Evolutionary conservation across 345 rosid species (phyloP).

Genomic region (Linum lewisii): DNA sequence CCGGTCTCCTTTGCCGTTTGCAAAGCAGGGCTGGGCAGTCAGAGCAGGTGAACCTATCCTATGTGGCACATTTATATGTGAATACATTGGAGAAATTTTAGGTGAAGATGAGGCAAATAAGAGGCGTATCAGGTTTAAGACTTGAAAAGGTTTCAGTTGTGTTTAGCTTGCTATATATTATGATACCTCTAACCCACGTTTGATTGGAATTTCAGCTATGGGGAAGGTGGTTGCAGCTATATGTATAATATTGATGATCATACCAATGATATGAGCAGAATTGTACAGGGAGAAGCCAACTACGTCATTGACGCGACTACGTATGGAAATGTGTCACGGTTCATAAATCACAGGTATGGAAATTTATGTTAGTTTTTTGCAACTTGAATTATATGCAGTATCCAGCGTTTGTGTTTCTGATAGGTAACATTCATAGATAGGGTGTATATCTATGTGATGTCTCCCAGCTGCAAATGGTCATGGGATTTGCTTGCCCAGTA

Average conservation of each 20-base stretch:
- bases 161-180: not conserved
- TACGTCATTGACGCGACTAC: conserved; percentile 73
- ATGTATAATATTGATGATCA: conserved; percentile 54
- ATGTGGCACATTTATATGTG: conserved; percentile 82
- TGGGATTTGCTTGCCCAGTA: no score
- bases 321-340: conserved; percentile 74
- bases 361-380: not conserved
- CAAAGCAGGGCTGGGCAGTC: conserved; percentile 90
- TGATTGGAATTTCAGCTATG: conserved; percentile 41
- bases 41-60: conserved; percentile 80
- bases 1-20: conserved; percentile 13
- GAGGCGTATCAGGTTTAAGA: conserved; percentile 51
- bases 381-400: not conserved
- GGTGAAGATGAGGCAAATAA: conserved; percentile 56
- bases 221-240: conserved; percentile 46
- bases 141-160: conserved; percentile 8
- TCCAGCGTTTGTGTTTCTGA: not conserved
- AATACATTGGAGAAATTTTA: conserved; percentile 77
- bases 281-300: conserved; percentile 50
- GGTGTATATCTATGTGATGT: no score
- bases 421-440: not conserved
- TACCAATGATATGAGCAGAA: conserved; percentile 74
- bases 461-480: no score
- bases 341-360: conserved; percentile 90
- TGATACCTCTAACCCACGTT: not conserved